Base-by-base conservation (phyloP, 2,329 filamentous ascomycete genomes). In the Fusarium fujikuroi region DNA sequence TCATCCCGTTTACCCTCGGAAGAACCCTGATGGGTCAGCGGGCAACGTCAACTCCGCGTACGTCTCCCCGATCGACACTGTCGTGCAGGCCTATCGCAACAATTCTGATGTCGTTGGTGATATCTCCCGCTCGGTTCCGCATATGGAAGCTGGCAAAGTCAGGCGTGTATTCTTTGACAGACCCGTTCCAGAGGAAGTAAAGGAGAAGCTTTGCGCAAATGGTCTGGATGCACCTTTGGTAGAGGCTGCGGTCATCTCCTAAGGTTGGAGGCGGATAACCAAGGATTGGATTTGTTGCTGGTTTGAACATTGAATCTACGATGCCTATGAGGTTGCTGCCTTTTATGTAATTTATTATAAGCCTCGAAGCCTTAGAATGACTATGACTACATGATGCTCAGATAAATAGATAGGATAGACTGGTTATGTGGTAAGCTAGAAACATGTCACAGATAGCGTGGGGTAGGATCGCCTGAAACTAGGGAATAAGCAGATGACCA, bases 11-110 rank as follows among this genome's bases (percentile, higher is more conserved):
- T 62, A 58, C 23, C 60, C 60, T 32, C 60, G 50, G 5, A 62
- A 44, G 28, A 46, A 44, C 15, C 11, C 50, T 5, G 60, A 62
- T 46, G 60, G 60, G 0, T 46, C 40, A 21, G 5, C 16, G 2
- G 50, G 50, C 3, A n/a, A 25, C 6, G n/a, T 15, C 40, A n/a
- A 15, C 50, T 18, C 50, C 7, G 21, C n/a, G 2, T 62, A 62
- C 25, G 50, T 62, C 25, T 62, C 60, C 7, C 60, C 60, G 15
- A 62, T 62, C 19, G 60, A 62, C 6, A 58, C 15, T 1, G 40
- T 62, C 3, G 60, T 62, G 4, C 16, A 44, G 3, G 40, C 60
- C 25, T 62, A 19, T n/a, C 50, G 60, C 21, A 32, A 5, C 25
- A 37, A 58, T 12, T 4, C 32, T 9, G 32, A 58, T 25, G 60